phyloP scores from a whole-genome alignment of 2,329 filamentous ascomycete species.

The Fusarium ramigenum region DNA sequence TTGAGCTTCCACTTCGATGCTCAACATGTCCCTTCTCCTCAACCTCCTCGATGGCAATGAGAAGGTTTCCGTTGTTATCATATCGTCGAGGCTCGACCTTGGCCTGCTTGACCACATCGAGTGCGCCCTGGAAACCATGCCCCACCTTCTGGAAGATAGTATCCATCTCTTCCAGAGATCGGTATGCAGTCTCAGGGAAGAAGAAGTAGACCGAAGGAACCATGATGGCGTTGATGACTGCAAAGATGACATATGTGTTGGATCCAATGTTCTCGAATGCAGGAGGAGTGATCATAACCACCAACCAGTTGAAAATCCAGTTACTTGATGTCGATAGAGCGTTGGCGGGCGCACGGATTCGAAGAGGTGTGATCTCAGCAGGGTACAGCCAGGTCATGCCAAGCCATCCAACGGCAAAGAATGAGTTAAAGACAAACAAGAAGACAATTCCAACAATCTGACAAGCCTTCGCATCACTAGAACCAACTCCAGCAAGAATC shows the following conservation, averaged over 20 bases:
- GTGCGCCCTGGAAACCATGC: conserved; percentile 49
- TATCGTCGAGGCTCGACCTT: conserved; percentile 63
- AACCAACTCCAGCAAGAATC: conserved; percentile 66
- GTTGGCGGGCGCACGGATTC: conserved; percentile 70
- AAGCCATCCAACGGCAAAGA: conserved; percentile 69
- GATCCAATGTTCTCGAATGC: conserved; percentile 65
- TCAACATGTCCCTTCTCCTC: conserved; percentile 50
- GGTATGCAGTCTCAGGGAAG: conserved; percentile 72
- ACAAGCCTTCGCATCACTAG: conserved; percentile 55
- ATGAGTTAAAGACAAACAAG: conserved; percentile 68
- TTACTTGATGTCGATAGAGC: conserved; percentile 64
- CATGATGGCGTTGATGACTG: conserved; percentile 70
- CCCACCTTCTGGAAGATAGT: conserved; percentile 67
- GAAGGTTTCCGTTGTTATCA: conserved; percentile 67
- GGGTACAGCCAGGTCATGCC: conserved; percentile 72
- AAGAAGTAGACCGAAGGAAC: conserved; percentile 68
- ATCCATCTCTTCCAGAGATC: conserved; percentile 74
- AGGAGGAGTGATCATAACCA: conserved; percentile 71
- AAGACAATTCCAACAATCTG: conserved; percentile 72
- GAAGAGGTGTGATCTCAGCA: conserved; percentile 72
- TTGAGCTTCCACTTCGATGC: conserved; percentile 44
- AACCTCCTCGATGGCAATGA: conserved; percentile 57
- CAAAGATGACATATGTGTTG: conserved; percentile 73
- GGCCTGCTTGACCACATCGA: conserved; percentile 51
- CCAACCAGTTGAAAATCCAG: conserved; percentile 71